Base-by-base conservation (phyloP, 2,329 filamentous ascomycete genomes). In the Neonectria coccinea region DNA sequence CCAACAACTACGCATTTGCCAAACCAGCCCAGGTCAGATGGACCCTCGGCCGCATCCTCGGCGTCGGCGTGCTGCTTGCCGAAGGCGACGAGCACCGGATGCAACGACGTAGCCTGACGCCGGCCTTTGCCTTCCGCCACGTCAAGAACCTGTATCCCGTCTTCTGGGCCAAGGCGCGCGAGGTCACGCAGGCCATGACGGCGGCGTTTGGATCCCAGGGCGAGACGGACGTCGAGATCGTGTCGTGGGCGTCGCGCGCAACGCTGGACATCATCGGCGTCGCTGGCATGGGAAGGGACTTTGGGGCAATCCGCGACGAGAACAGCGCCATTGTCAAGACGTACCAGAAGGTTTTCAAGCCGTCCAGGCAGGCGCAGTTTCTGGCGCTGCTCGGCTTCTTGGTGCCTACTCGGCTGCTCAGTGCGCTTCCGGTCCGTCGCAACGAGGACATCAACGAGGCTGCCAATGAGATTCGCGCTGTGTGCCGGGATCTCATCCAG, bases 81-180 rank as follows among this genome's bases (percentile, higher is more conserved):
- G 94, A 97, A 78, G 94, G 94, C n/a, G 92, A 97, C 12, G 92
- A 94, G 73, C 95, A 97, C 78, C 96, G 91, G 80, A 82, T 87
- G 72, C 92, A 94, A 80, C 86, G 94, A 51, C 94, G 92, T 76
- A 89, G 91, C 62, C 86, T 97, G 18, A 88, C 91, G 80, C 93
- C 93, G 0, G 92, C 93, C 2, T 97, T 97, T 77, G 85, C 89
- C n/a, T 97, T 93, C 74, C 87, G 93, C 22, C 92, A 97, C 73
- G 84, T 97, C 76, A 97, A 96, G 75, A 87, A 95, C 64, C 81
- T 97, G 14, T 96, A 97, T 72, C 91, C 93, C 0, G 81, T 91
- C 6, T 97, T 97, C 78, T 97, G 93, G 93, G 73, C 80, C 20
- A 97, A 97, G 79, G 86, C 90, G 1, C 78, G 85, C 8, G 90